phyloP scores from a whole-genome alignment of 1,139 yeast genomes.

The Yamadazyma diospyri region DNA sequence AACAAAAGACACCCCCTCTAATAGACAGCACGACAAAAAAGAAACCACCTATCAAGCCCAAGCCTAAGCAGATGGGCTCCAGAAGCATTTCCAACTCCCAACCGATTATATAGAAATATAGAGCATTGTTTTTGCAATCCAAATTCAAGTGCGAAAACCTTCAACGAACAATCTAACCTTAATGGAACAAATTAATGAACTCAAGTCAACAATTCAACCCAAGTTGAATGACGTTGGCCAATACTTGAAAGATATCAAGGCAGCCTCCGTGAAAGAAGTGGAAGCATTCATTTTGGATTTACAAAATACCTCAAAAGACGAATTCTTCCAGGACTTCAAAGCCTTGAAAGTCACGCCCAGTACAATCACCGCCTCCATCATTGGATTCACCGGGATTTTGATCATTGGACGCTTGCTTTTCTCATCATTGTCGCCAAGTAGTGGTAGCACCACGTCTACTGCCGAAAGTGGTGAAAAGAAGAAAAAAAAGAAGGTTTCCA shows the following conservation, averaged over 20 bases:
- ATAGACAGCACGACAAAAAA: too few relatives aligned
- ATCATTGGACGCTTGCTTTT: conserved; percentile 18
- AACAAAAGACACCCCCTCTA: neutral
- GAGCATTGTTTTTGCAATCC: too few relatives aligned
- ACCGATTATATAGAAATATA: too few relatives aligned
- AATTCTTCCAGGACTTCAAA: conserved; percentile 28
- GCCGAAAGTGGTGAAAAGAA: conserved; percentile 8
- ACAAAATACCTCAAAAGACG: conserved; percentile 16
- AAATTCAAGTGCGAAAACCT: too few relatives aligned
- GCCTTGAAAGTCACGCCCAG: conserved; percentile 30
- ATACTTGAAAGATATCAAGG: conserved; percentile 8
- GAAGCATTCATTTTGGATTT: conserved; percentile 11
- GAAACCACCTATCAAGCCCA: conserved; percentile 35
- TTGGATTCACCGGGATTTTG: conserved; percentile 28
- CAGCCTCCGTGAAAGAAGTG: conserved; percentile 11
- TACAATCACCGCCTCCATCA: conserved; percentile 33
- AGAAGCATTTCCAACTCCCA: too few relatives aligned
- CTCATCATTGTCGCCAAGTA: conserved; percentile 8
- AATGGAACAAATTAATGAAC: conserved; percentile 11
- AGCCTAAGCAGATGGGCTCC: conserved; percentile 12
- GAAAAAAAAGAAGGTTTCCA: conserved; percentile 36
- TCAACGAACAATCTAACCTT: neutral
- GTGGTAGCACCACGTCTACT: conserved; percentile 6
- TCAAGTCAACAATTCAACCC: conserved; percentile 12
- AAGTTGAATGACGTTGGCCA: conserved; percentile 10